These are phyloP conservation scores for Starmerella powellii DNA, from an alignment of 805 yeast species.

Conservation along the genomic window DNA sequence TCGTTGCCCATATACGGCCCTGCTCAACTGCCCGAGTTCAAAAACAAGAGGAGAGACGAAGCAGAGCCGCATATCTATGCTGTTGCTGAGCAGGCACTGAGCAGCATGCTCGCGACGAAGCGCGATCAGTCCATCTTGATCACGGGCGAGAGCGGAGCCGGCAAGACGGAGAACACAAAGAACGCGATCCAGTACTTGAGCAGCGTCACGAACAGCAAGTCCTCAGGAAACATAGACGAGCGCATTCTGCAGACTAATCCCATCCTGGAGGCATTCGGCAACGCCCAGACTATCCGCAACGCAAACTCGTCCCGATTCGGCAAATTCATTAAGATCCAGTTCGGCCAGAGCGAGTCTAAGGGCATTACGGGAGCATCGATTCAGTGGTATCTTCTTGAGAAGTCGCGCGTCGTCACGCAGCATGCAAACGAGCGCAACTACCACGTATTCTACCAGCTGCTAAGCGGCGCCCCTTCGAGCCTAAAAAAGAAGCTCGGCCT, in stretches of 20 bases:
- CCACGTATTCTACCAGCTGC: constrained; percentile 81
- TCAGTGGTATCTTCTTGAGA: constrained; percentile 88
- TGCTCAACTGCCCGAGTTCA: constrained; percentile 46
- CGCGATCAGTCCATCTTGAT: constrained; percentile 84
- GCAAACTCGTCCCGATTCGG: constrained; percentile 95
- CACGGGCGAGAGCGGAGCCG: constrained; percentile 99
- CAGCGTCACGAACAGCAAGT: constrained; percentile 41
- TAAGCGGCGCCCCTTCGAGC: constrained; percentile 51
- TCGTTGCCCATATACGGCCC: constrained; percentile 56
- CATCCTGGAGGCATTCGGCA: constrained; percentile 89
- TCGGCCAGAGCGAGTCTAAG: constrained; percentile 42
- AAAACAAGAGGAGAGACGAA: constrained; percentile 35
- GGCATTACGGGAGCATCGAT: constrained; percentile 78
- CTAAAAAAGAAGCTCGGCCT: constrained; percentile 29
- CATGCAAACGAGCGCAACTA: constrained; percentile 72
- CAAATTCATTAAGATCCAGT: constrained; percentile 80
- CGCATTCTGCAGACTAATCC: constrained; percentile 92
- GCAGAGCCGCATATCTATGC: constrained; percentile 83
- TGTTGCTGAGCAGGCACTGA: constrained; percentile 73
- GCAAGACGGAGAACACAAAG: constrained; percentile 95
- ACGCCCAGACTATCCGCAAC: constrained; percentile 88
- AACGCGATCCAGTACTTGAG: constrained; percentile 86
- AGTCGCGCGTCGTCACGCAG: constrained; percentile 79
- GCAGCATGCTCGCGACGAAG: constrained; percentile 53
- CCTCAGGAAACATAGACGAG: constrained; percentile 43